A percentile compares a stretch with the other conserved stretches of the same genome.
These are phyloP conservation scores for Leccinum subtestaceum DNA, from an alignment of 768 basidiomycete species.

Conservation along the genomic window DNA sequence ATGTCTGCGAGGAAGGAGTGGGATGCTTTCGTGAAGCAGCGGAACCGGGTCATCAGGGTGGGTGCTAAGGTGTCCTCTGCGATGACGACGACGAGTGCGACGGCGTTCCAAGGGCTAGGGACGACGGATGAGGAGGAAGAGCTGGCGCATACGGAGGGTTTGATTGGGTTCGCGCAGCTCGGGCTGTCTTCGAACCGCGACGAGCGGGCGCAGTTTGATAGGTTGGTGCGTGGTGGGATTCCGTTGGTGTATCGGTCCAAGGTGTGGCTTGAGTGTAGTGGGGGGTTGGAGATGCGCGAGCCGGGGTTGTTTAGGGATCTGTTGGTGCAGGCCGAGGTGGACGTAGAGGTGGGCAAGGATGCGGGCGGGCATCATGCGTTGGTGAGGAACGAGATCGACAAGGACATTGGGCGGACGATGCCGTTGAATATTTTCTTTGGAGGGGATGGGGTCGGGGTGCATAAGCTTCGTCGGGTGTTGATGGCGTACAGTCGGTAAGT, in stretches of 20 bases:
- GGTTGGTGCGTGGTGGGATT: conserved; percentile 80
- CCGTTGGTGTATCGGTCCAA: conserved; percentile 86
- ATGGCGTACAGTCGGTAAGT: conserved; percentile 87
- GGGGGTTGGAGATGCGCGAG: conserved; percentile 87
- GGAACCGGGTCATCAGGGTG: conserved; percentile 45
- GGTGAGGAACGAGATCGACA: conserved; percentile 84
- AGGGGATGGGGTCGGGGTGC: conserved; percentile 91
- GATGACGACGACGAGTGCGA: conserved; percentile 40
- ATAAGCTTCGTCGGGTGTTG: conserved; percentile 86
- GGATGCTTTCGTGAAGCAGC: conserved; percentile 81
- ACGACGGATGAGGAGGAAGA: conserved; percentile 68
- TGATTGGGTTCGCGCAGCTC: conserved; percentile 90
- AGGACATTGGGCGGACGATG: conserved; percentile 91
- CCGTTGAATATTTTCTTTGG: conserved; percentile 96
- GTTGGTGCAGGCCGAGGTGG: conserved; percentile 48
- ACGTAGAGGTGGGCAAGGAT: conserved; percentile 26
- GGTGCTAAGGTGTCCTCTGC: conserved; percentile 18
- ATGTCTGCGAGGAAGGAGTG: conserved; percentile 69
- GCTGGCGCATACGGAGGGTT: conserved; percentile 73
- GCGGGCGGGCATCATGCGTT: conserved; percentile 35
- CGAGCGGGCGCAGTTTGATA: conserved; percentile 76
- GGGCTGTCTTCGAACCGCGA: conserved; percentile 67
- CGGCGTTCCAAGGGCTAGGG: conserved; percentile 66
- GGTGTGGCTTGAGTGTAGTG: conserved; percentile 92
- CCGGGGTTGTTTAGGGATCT: conserved; percentile 89